Percentiles rank a stretch among this genome's conserved stretches.
Conservation (phyloP, 129 eudicot genomes). For the Kitagawia praeruptora region DNA sequence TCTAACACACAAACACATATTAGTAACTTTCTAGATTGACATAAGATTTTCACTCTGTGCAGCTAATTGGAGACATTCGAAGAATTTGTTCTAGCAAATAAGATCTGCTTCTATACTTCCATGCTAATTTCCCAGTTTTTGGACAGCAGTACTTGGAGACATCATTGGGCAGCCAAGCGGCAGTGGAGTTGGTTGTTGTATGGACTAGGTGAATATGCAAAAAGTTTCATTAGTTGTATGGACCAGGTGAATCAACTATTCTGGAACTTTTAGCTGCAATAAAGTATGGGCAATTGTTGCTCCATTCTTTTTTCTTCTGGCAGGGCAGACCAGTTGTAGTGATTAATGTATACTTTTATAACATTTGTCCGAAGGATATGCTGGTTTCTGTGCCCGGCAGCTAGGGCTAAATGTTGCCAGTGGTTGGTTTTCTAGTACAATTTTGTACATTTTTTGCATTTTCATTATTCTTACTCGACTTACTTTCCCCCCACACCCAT, state of each 20-base stretch:
- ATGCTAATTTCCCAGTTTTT: background rate
- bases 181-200: background rate
- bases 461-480: background rate
- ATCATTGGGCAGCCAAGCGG: background rate
- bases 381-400: background rate
- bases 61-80: background rate
- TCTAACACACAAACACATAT: background rate
- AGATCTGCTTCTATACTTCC: background rate
- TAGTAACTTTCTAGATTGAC: background rate
- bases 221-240: background rate
- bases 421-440: background rate
- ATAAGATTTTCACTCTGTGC: conserved; percentile 2
- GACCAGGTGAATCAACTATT: background rate
- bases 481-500: no score
- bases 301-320: background rate
- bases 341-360: background rate
- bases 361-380: background rate
- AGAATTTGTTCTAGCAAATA: background rate
- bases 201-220: background rate
- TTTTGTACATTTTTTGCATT: background rate
- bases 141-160: conserved; percentile 1
- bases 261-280: conserved; percentile 2
- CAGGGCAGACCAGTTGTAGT: background rate
- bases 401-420: background rate
- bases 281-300: background rate